phyloP scores from a whole-genome alignment of 1,284 basidiomycete species.

The Thecaphora thlaspeos region DNA sequence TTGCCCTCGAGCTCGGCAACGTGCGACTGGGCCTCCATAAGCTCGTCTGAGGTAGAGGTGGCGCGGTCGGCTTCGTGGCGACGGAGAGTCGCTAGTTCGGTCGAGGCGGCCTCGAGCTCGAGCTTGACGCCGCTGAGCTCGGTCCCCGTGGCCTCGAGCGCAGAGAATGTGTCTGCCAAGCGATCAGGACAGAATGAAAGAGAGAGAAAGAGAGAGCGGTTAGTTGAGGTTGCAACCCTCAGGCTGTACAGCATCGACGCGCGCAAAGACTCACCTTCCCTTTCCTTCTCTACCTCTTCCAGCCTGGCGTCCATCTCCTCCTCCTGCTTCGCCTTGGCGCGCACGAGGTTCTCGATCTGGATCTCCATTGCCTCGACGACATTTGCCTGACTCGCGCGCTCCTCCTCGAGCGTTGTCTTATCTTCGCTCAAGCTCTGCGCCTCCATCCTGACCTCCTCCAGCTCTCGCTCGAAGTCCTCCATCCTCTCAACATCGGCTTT shows the following conservation, averaged over 20 bases:
- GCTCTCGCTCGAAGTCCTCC: constrained; percentile 2
- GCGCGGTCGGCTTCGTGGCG: too few species aligned
- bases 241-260: too few species aligned
- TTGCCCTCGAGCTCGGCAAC: too few species aligned
- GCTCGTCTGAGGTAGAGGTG: too few species aligned
- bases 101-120: neutral
- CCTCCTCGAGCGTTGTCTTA: neutral
- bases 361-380: neutral
- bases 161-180: neutral
- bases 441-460: neutral
- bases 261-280: neutral
- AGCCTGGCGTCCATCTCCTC: neutral
- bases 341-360: neutral
- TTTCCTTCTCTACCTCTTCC: neutral
- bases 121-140: neutral
- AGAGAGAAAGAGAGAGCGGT: too few species aligned
- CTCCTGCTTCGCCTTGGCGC: neutral
- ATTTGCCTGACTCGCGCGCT: neutral
- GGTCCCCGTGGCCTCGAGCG: neutral
- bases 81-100: too few species aligned
- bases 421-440: neutral
- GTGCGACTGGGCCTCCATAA: too few species aligned
- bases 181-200: too few species aligned
- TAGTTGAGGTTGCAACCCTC: too few species aligned
- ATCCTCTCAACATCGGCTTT: neutral